phyloP scores from a whole-genome alignment of 352 stramenopile genomes.

The Globisporangium iwayamae region DNA sequence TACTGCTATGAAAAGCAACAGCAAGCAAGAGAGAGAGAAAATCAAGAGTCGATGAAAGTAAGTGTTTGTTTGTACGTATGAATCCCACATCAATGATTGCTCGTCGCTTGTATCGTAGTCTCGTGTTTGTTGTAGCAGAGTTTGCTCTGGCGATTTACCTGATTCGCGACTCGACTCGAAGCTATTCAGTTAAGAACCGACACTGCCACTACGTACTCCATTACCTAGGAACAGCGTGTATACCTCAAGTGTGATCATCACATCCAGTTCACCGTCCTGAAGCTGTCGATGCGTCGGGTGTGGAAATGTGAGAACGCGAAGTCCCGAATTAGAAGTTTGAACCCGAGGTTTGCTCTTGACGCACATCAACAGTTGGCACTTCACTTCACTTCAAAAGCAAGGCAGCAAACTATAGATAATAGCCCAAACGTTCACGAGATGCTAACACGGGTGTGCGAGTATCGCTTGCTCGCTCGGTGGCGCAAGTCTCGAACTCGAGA shows the following conservation, averaged over 20 bases:
- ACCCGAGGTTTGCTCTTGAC: conserved; percentile 86
- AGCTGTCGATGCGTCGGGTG: conserved; percentile 61
- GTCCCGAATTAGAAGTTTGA: conserved; percentile 10
- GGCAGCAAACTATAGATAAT: background rate
- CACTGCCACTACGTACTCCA: conserved; percentile 20
- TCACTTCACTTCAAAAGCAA: conserved; percentile 30
- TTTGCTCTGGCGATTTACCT: background rate
- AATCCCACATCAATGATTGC: too few species aligned
- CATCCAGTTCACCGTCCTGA: conserved; percentile 87
- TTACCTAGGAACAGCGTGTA: conserved; percentile 89
- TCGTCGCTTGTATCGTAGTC: background rate
- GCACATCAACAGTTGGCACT: conserved; percentile 74
- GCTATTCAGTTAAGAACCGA: too few species aligned
- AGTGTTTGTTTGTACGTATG: conserved; percentile 3
- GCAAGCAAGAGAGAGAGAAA: background rate
- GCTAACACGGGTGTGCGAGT: too few species aligned
- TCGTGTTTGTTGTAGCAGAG: background rate
- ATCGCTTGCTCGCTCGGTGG: too few species aligned
- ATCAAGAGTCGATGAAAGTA: conserved; percentile 3
- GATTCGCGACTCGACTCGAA: too few species aligned
- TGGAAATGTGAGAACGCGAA: conserved; percentile 82
- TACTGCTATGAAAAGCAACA: conserved; percentile 7
- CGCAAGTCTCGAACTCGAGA: too few species aligned
- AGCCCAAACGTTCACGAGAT: too few species aligned
- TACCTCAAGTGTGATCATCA: conserved; percentile 78